A percentile compares a stretch with the other conserved stretches of the same genome.
Conservation (phyloP, 2,329 filamentous ascomycete species). For the Fusarium brevicatenulatum region DNA sequence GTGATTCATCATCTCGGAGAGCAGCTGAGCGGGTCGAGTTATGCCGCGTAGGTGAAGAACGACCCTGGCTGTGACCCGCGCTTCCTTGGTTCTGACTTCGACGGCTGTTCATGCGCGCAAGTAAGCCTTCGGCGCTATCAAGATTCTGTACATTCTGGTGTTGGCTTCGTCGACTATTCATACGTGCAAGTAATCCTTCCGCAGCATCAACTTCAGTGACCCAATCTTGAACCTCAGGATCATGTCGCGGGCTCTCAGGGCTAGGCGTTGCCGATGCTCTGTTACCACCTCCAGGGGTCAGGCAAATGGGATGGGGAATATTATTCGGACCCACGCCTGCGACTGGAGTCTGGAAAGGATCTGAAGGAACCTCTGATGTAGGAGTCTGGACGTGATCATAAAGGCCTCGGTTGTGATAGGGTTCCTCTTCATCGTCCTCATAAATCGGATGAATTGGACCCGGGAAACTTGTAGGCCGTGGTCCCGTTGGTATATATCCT, state of each 20-base stretch:
- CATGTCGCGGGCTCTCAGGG: slow-evolving; percentile 53
- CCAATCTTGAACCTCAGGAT: slow-evolving; percentile 68
- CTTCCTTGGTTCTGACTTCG: slow-evolving; percentile 32
- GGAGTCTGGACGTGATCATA: slow-evolving; percentile 46
- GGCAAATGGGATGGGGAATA: slow-evolving; percentile 33
- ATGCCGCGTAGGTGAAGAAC: slow-evolving; percentile 53
- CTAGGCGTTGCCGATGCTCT: slow-evolving; percentile 53
- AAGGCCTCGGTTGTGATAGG: slow-evolving; percentile 42
- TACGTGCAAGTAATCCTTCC: slow-evolving; percentile 61
- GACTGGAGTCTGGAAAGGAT: slow-evolving; percentile 63
- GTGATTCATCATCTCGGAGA: slow-evolving; percentile 58
- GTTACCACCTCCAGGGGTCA: slow-evolving; percentile 42
- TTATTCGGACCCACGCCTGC: slow-evolving; percentile 25
- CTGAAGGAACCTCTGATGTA: slow-evolving; percentile 53
- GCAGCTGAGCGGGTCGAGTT: slow-evolving; percentile 51
- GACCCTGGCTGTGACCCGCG: slow-evolving; percentile 41
- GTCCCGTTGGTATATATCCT: slow-evolving; percentile 48
- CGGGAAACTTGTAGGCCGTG: slow-evolving; percentile 46
- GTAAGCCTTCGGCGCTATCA: slow-evolving; percentile 63
- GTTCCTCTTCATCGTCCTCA: slow-evolving; percentile 66
- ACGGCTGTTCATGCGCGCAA: slow-evolving; percentile 55
- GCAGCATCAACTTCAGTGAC: slow-evolving; percentile 65
- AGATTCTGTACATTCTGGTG: slow-evolving; percentile 42
- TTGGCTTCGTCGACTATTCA: slow-evolving; percentile 47
- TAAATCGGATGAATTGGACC: slow-evolving; percentile 67